phyloP scores from a whole-genome alignment of 2,329 filamentous ascomycete genomes.

The Neofusicoccum parvum region DNA sequence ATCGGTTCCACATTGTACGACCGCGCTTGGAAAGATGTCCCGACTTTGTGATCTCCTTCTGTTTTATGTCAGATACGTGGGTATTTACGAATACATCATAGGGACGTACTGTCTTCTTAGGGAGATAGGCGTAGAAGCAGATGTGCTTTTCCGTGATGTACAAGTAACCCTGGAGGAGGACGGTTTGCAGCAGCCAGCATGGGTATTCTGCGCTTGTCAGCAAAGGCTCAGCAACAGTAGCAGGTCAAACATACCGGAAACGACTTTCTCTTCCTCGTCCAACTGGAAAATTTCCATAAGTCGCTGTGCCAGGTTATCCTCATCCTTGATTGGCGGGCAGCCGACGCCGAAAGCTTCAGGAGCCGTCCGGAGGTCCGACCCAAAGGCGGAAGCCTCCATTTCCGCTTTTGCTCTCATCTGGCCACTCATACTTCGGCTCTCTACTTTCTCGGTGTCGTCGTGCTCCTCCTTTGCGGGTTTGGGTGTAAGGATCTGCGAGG shows the following conservation, averaged over 20 bases:
- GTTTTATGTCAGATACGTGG: slow-evolving; percentile 25
- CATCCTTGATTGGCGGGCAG: neutral
- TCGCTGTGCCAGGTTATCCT: slow-evolving; percentile 60
- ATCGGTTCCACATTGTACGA: slow-evolving; percentile 84
- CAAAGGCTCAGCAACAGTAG: neutral
- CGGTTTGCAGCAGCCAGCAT: slow-evolving; percentile 90
- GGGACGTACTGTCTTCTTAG: slow-evolving; percentile 75
- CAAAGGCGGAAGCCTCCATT: slow-evolving; percentile 22
- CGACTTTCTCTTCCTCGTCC: slow-evolving; percentile 77
- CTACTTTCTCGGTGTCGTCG: slow-evolving; percentile 28
- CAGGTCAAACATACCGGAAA: slow-evolving; percentile 60
- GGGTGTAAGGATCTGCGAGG: slow-evolving; percentile 42
- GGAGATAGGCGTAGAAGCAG: slow-evolving; percentile 97
- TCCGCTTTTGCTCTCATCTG: slow-evolving; percentile 18
- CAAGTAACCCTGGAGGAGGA: slow-evolving; percentile 90
- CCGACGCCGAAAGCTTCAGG: slow-evolving; percentile 11
- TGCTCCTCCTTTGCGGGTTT: slow-evolving; percentile 31
- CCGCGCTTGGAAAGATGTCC: slow-evolving; percentile 88
- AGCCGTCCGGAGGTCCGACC: slow-evolving; percentile 14
- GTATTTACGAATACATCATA: too few species aligned
- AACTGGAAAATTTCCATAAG: slow-evolving; percentile 72
- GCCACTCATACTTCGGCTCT: neutral
- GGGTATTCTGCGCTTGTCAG: slow-evolving; percentile 69
- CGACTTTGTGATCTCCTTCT: slow-evolving; percentile 69
- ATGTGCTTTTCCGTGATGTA: slow-evolving; percentile 93